Conservation (phyloP, 2,329 filamentous ascomycete genomes). For the Aplosporella prunicola region DNA sequence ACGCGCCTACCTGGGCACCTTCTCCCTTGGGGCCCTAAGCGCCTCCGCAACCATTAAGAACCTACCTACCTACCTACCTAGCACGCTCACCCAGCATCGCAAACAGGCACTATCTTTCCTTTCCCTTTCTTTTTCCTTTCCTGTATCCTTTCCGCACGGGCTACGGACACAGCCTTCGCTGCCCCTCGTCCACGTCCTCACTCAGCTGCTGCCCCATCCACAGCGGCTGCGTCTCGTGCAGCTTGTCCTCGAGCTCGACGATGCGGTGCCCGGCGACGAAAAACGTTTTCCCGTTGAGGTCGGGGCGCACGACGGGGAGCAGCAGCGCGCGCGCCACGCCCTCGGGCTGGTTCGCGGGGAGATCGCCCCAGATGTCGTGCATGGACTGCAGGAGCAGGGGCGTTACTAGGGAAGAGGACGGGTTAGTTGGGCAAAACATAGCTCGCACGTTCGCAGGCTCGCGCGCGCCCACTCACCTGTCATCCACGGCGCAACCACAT, state of each 20-base stretch:
- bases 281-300: slow-evolving; percentile 16
- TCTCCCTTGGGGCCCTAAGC: no score
- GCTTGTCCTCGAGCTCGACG: slow-evolving; percentile 20
- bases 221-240: slow-evolving; percentile 17
- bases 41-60: no score
- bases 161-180: slow-evolving; percentile 12
- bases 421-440: neutral
- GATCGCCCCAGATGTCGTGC: slow-evolving; percentile 14
- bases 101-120: no score
- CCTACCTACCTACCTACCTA: no score
- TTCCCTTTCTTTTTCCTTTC: no score
- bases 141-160: no score
- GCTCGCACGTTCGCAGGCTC: neutral
- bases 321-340: slow-evolving; percentile 18
- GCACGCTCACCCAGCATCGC: no score
- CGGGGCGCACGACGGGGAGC: slow-evolving; percentile 16
- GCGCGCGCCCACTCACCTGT: slow-evolving; percentile 16
- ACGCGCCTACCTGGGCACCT: no score
- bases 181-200: slow-evolving; percentile 16
- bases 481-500: slow-evolving; percentile 21
- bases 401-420: slow-evolving; percentile 1
- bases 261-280: slow-evolving; percentile 17
- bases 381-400: slow-evolving; percentile 9
- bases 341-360: slow-evolving; percentile 17
- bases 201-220: slow-evolving; percentile 20